These are phyloP conservation scores for Elongisporangium senticosum DNA, from an alignment of 352 stramenopile species.

Conservation along the genomic window DNA sequence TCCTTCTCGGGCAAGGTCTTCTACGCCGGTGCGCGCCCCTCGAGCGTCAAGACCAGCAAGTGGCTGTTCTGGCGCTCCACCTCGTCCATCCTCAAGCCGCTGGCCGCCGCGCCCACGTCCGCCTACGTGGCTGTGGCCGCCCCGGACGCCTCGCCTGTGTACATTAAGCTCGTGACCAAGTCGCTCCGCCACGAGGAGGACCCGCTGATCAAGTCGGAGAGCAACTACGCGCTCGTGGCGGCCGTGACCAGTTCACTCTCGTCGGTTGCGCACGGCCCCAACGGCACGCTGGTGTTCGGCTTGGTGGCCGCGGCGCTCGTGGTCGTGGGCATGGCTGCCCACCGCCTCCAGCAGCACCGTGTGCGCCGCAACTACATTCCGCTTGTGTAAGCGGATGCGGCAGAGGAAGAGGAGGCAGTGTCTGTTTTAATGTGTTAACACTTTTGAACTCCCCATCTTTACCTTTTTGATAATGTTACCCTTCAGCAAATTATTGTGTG, in stretches of 20 bases:
- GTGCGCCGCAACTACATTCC: conserved; percentile 48
- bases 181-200: conserved; percentile 28
- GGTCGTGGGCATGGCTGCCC: conserved; percentile 31
- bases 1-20: conserved; percentile 51
- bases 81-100: conserved; percentile 33
- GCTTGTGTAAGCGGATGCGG: conserved; percentile 24
- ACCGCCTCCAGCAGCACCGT: conserved; percentile 36
- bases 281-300: conserved; percentile 31
- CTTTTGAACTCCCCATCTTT: background rate
- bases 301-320: conserved; percentile 27
- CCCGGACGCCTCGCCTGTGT: conserved; percentile 3
- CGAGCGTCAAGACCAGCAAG: conserved; percentile 36
- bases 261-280: conserved; percentile 17
- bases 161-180: conserved; percentile 14
- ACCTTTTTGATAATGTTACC: background rate
- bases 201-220: conserved; percentile 1
- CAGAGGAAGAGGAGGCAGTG: background rate
- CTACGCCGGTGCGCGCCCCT: conserved; percentile 36
- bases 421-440: background rate
- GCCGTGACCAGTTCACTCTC: conserved; percentile 7
- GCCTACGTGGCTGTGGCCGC: conserved; percentile 14
- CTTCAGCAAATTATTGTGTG: background rate
- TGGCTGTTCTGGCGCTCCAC: conserved; percentile 53
- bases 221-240: background rate
- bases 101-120: conserved; percentile 26